Evolutionary conservation across 2,329 filamentous ascomycete species (phyloP), one percentile per base, ranked within the genome.

Genomic region (Fusarium staphyleae): DNA sequence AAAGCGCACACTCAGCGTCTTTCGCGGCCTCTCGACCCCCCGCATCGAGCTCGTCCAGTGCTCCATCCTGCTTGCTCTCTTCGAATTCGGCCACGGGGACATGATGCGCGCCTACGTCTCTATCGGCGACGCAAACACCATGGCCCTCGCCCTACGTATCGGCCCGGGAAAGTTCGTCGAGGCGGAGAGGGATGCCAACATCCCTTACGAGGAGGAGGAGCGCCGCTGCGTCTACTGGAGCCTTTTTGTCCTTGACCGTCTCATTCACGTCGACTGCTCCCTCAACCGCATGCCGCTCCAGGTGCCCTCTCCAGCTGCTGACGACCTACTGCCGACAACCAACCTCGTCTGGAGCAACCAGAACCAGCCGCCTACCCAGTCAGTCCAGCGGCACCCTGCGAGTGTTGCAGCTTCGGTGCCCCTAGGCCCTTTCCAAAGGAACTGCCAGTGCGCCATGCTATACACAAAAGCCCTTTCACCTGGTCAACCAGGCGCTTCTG

Each of bases 51-150:
- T 77, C 19, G 66, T 77, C 11, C 76, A 78, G 60, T 75, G 73
- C 51, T 74, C 72, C 22, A 69, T 75, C 15, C 61, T 78, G 48
- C 58, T 78, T 34, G 73, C 75, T 4, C 65, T 78, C 34, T 78
- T 76, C 58, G 76, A 78, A 55, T 77, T 78, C 54, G 76, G 76
- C 2, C 76, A 78, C 52, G 76, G 76, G 26, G 71, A 76, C 28
- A 69, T 74, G 26, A 63, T 67, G 43, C 67, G 74, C n/a, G 74
- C 76, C 18, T 78, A 78, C 55, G 65, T 74, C 24, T 78, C 75
- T 9, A 68, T 78, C 9, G 74, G 74, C 28, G 75, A 78, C 59
- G 70, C 73, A 1, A 72, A 71, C n/a, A 70, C 72, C 4, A 70
- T 71, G 39, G 71, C 72, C 11, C 65, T 72, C 18, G 62, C 73